Evolutionary conservation across 2,329 filamentous ascomycete species (phyloP).

Genomic region (Pestalotiopsis sp.): DNA sequence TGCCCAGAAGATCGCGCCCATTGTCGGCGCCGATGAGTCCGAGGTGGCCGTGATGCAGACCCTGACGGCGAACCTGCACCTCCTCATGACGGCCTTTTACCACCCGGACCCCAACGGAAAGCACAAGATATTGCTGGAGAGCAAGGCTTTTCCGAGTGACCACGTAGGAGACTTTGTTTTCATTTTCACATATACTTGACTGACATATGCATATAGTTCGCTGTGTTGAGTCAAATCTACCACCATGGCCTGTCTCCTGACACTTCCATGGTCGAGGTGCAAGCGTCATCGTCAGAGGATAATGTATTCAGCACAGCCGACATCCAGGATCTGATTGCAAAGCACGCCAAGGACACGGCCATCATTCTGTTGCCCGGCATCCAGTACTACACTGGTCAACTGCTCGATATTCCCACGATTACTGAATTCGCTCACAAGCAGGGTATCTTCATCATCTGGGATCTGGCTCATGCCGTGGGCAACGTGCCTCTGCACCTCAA

Average conservation of each 20-base stretch:
- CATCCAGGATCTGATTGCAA: conserved; percentile 68
- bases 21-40: conserved; percentile 69
- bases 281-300: conserved; percentile 54
- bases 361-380: conserved; percentile 77
- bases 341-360: conserved; percentile 67
- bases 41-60: conserved; percentile 84
- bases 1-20: conserved; percentile 66
- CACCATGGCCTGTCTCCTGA: conserved; percentile 67
- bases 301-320: conserved; percentile 64
- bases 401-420: conserved; percentile 74
- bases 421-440: conserved; percentile 69
- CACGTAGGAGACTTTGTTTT: conserved; percentile 57
- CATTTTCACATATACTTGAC: conserved; percentile 12
- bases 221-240: conserved; percentile 73
- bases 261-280: conserved; percentile 70
- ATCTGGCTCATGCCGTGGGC: conserved; percentile 78
- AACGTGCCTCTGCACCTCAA: conserved; percentile 75
- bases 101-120: conserved; percentile 58
- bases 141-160: conserved; percentile 81
- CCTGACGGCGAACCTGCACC: conserved; percentile 76
- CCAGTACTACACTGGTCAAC: conserved; percentile 81
- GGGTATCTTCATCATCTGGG: conserved; percentile 75
- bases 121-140: conserved; percentile 79
- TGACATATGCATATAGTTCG: conserved; percentile 58
- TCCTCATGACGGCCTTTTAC: conserved; percentile 81